A percentile compares a stretch with the other conserved stretches of the same genome.
These are phyloP conservation scores for Zea luxurians DNA, from an alignment of 176 grass and related monocot genomes.

Conservation along the genomic window DNA sequence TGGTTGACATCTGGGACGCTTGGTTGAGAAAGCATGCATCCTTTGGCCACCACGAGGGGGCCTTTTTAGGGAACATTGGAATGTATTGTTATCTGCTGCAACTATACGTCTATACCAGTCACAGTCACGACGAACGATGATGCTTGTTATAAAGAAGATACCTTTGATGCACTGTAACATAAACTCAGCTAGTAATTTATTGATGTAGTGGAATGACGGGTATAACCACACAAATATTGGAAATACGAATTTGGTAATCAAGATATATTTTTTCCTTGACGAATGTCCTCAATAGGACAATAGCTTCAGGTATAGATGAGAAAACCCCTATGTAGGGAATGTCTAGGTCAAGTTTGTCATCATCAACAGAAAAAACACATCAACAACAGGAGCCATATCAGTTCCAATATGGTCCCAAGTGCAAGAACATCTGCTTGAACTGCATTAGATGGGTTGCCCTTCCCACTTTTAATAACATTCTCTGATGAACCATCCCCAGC, in stretches of 20 bases:
- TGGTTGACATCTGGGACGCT: too few species aligned
- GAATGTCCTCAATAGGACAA: slow-evolving; percentile 79
- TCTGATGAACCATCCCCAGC: background rate
- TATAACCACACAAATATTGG: slow-evolving; percentile 12
- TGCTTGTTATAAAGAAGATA: too few species aligned
- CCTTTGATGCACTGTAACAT: slow-evolving; percentile 55
- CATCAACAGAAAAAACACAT: background rate
- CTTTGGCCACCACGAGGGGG: too few species aligned
- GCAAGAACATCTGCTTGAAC: slow-evolving; percentile 20
- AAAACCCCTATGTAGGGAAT: slow-evolving; percentile 49
- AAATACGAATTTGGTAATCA: slow-evolving; percentile 20
- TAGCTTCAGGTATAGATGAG: slow-evolving; percentile 61
- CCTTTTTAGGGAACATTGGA: too few species aligned
- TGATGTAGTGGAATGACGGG: background rate
- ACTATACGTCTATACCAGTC: too few species aligned
- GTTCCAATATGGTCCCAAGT: too few species aligned
- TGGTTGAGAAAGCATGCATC: too few species aligned
- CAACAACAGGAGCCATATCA: too few species aligned
- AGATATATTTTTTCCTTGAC: slow-evolving; percentile 57
- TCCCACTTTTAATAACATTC: slow-evolving; percentile 8
- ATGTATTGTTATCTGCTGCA: too few species aligned
- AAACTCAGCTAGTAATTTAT: background rate
- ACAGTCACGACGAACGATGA: too few species aligned
- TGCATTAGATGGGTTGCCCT: slow-evolving; percentile 12
- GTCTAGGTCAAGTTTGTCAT: slow-evolving; percentile 66